Evolutionary conservation across 257 asterid species (phyloP).

Genomic region (Anisodus tanguticus): DNA sequence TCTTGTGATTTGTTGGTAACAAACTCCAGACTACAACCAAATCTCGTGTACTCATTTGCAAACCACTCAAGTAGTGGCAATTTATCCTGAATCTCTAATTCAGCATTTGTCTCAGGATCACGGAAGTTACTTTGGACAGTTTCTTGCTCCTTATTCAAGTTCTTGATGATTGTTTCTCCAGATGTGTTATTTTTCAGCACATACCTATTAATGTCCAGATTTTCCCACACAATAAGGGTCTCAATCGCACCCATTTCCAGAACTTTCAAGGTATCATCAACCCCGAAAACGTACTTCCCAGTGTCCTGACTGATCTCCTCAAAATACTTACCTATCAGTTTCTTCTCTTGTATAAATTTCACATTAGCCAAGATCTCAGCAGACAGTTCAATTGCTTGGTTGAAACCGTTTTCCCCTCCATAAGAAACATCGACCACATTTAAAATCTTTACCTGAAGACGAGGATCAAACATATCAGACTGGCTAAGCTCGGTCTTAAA

Average conservation of each 20-base stretch:
- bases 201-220: slow-evolving; percentile 46
- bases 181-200: slow-evolving; percentile 37
- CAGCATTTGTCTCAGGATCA: slow-evolving; percentile 46
- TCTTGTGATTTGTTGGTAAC: slow-evolving; percentile 53
- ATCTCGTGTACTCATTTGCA: slow-evolving; percentile 40
- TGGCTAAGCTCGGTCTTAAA: slow-evolving; percentile 54
- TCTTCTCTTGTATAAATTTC: slow-evolving; percentile 52
- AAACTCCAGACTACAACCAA: slow-evolving; percentile 49
- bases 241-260: slow-evolving; percentile 54
- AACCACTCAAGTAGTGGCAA: slow-evolving; percentile 44
- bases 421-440: slow-evolving; percentile 51
- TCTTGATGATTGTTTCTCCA: slow-evolving; percentile 40
- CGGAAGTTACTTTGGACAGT: slow-evolving; percentile 45
- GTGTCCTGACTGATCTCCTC: slow-evolving; percentile 58
- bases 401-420: slow-evolving; percentile 53
- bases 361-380: slow-evolving; percentile 50
- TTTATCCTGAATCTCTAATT: slow-evolving; percentile 47
- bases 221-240: slow-evolving; percentile 53
- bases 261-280: slow-evolving; percentile 47
- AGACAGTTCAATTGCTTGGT: slow-evolving; percentile 49
- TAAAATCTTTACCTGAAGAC: slow-evolving; percentile 48
- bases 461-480: slow-evolving; percentile 45
- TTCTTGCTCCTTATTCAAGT: slow-evolving; percentile 51
- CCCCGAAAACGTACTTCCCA: slow-evolving; percentile 50
- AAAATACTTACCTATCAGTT: slow-evolving; percentile 47